A percentile compares a stretch with the other conserved stretches of the same genome.
Evolutionary conservation across 306 rosid genomes (phyloP).

Genomic region (Trifolium fragiferum): DNA sequence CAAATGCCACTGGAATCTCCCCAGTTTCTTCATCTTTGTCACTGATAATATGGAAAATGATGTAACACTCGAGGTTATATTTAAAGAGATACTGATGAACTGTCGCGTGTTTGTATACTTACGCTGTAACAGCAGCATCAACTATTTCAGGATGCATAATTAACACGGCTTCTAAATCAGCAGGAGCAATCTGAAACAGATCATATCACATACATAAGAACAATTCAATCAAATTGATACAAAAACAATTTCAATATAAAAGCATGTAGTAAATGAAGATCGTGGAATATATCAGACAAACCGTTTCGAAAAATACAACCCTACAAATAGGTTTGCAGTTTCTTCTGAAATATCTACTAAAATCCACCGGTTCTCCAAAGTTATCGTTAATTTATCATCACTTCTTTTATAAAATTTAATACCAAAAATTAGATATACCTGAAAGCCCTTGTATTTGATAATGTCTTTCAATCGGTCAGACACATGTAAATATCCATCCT

Average conservation of each 20-base stretch:
- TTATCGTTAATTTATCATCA: background rate
- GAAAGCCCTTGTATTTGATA: constrained; percentile 94
- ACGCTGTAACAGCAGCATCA: constrained; percentile 57
- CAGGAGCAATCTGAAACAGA: constrained; percentile 58
- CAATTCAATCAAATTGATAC: background rate
- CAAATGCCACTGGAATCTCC: constrained; percentile 84
- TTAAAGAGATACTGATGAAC: background rate
- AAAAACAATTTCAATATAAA: background rate
- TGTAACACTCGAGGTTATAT: constrained; percentile 28
- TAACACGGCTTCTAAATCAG: constrained; percentile 58
- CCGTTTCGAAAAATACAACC: too few relatives aligned
- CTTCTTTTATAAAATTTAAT: background rate
- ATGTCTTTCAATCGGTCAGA: constrained; percentile 85
- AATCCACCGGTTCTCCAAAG: background rate
- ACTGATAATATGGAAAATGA: constrained; percentile 47
- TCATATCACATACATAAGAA: constrained; percentile 32
- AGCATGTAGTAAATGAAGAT: background rate
- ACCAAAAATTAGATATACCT: constrained; percentile 54
- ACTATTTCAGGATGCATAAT: constrained; percentile 51
- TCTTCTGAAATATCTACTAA: background rate
- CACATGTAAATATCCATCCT: constrained; percentile 67
- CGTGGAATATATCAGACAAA: background rate
- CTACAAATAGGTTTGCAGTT: background rate
- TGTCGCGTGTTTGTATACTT: constrained; percentile 16
- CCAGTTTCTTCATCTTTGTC: constrained; percentile 67